phyloP scores from a whole-genome alignment of 768 basidiomycete genomes.

The Podaxis pistillaris region DNA sequence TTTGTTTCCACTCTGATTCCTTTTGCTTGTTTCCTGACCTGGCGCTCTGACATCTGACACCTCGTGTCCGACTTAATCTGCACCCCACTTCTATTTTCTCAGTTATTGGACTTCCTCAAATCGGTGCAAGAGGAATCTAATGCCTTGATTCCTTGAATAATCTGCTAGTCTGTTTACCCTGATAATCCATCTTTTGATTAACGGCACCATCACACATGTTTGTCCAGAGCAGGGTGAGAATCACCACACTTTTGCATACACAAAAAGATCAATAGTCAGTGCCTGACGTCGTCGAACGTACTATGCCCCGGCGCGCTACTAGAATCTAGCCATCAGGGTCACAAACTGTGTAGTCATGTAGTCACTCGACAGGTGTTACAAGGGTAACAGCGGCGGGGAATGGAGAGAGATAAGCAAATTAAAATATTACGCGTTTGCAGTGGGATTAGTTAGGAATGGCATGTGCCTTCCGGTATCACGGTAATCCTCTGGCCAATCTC shows the following conservation, averaged over 20 bases:
- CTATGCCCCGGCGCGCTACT: neutral
- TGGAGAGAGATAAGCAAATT: conserved; percentile 10
- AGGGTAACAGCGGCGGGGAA: neutral
- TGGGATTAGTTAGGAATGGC: neutral
- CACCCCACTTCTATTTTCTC: conserved; percentile 7
- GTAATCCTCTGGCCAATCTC: conserved; percentile 1
- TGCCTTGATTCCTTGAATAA: neutral
- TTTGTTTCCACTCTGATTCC: neutral
- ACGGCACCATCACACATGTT: neutral
- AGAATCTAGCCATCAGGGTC: neutral
- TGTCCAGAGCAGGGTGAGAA: neutral
- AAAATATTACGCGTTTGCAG: neutral
- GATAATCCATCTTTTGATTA: neutral
- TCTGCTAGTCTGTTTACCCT: neutral
- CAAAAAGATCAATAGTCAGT: neutral
- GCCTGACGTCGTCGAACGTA: neutral
- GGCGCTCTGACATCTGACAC: neutral
- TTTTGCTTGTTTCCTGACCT: neutral
- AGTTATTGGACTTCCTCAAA: conserved; percentile 66
- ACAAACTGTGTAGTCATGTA: neutral
- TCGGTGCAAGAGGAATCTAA: conserved; percentile 57
- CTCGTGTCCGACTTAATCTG: neutral
- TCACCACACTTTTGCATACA: neutral
- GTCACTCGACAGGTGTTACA: neutral
- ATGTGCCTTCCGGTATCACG: conserved; percentile 11